Conservation (phyloP, 306 rosid species). For the Castanea sativa region DNA sequence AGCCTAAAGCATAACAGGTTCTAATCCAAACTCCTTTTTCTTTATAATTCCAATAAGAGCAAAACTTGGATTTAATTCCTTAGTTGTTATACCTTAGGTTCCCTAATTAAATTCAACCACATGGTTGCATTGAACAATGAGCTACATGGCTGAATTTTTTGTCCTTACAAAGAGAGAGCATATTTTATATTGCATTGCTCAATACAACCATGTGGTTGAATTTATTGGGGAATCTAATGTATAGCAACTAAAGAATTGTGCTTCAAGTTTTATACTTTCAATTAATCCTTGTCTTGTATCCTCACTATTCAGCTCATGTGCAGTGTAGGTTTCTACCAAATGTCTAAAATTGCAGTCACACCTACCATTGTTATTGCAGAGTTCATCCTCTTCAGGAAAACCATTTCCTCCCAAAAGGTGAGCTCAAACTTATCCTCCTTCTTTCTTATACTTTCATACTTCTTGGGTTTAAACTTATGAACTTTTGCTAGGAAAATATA, state of each 20-base stretch:
- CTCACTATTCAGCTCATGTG: conserved; percentile 33
- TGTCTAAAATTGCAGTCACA: conserved; percentile 98
- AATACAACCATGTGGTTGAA: too few relatives aligned
- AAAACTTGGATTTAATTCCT: too few relatives aligned
- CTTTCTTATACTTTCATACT: neutral
- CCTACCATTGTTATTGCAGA: conserved; percentile 90
- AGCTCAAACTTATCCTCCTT: neutral
- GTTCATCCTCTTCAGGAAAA: conserved; percentile 67
- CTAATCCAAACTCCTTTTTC: neutral
- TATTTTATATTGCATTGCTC: too few relatives aligned
- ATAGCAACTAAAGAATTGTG: too few relatives aligned
- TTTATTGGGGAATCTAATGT: too few relatives aligned
- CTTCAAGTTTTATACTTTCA: neutral
- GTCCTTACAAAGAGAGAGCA: too few relatives aligned
- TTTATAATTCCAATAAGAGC: neutral
- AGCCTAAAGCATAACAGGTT: conserved; percentile 92
- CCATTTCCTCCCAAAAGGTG: conserved; percentile 65
- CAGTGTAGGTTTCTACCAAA: conserved; percentile 97
- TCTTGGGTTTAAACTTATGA: neutral
- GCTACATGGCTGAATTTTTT: too few relatives aligned
- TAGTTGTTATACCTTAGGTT: too few relatives aligned
- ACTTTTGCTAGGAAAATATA: too few relatives aligned
- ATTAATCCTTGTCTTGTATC: neutral
- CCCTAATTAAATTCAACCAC: too few relatives aligned
- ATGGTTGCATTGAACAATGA: too few relatives aligned